phyloP scores from a whole-genome alignment of 1,139 yeast genomes.

The Sugiyamaella xylanicola region DNA sequence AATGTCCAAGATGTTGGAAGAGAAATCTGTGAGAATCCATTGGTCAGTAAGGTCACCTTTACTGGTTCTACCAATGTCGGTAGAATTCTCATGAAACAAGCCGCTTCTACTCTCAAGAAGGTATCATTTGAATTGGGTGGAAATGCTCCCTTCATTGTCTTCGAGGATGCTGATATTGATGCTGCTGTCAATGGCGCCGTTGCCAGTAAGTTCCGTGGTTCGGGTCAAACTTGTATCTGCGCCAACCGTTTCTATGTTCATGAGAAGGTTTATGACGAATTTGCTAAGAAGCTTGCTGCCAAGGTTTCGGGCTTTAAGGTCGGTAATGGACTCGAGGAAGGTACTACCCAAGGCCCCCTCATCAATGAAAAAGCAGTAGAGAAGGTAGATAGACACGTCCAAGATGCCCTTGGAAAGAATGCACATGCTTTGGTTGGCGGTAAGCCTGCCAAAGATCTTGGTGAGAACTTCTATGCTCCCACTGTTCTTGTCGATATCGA shows the following conservation, averaged over 20 bases:
- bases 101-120: slow-evolving; percentile 77
- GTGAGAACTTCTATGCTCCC: slow-evolving; percentile 74
- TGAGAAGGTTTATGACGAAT: slow-evolving; percentile 60
- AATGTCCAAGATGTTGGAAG: slow-evolving; percentile 59
- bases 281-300: slow-evolving; percentile 53
- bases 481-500: slow-evolving; percentile 71
- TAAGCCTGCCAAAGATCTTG: slow-evolving; percentile 58
- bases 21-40: slow-evolving; percentile 66
- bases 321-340: slow-evolving; percentile 73
- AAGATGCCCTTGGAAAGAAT: slow-evolving; percentile 75
- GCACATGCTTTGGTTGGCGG: slow-evolving; percentile 71
- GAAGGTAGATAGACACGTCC: slow-evolving; percentile 70
- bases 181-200: slow-evolving; percentile 73
- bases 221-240: slow-evolving; percentile 84
- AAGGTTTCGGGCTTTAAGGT: slow-evolving; percentile 57
- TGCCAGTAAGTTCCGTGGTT: slow-evolving; percentile 68
- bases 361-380: slow-evolving; percentile 66
- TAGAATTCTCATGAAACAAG: slow-evolving; percentile 73
- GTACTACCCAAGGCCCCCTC: slow-evolving; percentile 78
- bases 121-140: slow-evolving; percentile 90
- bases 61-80: slow-evolving; percentile 92
- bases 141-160: slow-evolving; percentile 88
- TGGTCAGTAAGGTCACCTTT: slow-evolving; percentile 75
- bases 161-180: slow-evolving; percentile 79
- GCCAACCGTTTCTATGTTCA: slow-evolving; percentile 76